Percentiles rank a stretch among this genome's conserved stretches.
phyloP scores from a whole-genome alignment of 1,139 yeast genomes.

The Suhomyces maxii region DNA sequence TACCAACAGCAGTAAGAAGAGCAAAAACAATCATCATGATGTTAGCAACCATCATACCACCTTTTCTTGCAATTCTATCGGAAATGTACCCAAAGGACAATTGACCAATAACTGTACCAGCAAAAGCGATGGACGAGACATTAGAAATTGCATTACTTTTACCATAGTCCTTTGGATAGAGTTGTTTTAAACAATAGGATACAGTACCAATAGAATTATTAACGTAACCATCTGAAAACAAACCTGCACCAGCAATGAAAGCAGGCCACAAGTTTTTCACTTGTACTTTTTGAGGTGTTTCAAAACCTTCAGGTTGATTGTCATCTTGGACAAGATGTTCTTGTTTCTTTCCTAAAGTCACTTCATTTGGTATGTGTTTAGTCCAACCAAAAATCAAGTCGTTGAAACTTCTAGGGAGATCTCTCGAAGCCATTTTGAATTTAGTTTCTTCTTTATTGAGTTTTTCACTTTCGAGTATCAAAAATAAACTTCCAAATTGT shows the following conservation, averaged over 20 bases:
- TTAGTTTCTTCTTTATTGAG: background rate
- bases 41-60: conserved; percentile 48
- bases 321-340: conserved; percentile 17
- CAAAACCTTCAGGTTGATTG: conserved; percentile 23
- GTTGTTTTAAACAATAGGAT: conserved; percentile 36
- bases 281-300: conserved; percentile 23
- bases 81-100: conserved; percentile 44
- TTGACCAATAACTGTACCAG: conserved; percentile 53
- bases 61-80: conserved; percentile 50
- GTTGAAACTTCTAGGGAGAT: conserved; percentile 46
- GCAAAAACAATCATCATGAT: conserved; percentile 50
- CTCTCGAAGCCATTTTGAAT: conserved; percentile 46
- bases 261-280: conserved; percentile 28
- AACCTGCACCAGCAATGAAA: conserved; percentile 45
- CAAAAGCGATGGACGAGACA: conserved; percentile 51
- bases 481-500: too few species aligned
- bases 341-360: conserved; percentile 34
- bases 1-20: conserved; percentile 63
- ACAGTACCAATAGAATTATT: conserved; percentile 52
- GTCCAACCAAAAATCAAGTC: conserved; percentile 44
- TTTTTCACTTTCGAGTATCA: too few species aligned
- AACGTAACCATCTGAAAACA: conserved; percentile 54
- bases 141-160: conserved; percentile 40
- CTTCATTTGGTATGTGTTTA: conserved; percentile 33
- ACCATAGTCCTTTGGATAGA: conserved; percentile 33